Percentiles rank a stretch among this genome's conserved stretches.
phyloP scores from a whole-genome alignment of 441 rosid species.

The Corymbia calophylla region DNA sequence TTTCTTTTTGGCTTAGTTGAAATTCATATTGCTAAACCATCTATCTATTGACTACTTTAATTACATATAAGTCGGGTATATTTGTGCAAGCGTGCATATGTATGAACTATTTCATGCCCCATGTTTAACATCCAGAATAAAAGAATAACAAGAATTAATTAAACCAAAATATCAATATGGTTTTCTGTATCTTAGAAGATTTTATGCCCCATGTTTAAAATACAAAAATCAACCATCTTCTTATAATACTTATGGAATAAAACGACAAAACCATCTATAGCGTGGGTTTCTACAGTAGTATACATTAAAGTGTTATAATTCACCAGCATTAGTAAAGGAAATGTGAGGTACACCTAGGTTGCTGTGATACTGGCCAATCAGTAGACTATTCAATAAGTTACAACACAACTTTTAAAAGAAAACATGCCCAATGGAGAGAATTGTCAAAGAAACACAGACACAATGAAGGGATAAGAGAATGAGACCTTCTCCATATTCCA shows the following conservation, averaged over 20 bases:
- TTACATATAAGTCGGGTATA: neutral
- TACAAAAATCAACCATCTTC: neutral
- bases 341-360: neutral
- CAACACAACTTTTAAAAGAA: neutral
- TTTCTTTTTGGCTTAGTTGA: neutral
- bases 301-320: neutral
- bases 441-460: neutral
- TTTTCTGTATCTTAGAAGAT: neutral
- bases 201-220: neutral
- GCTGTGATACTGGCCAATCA: neutral
- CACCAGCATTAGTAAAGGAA: neutral
- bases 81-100: neutral
- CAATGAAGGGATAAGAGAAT: conserved; percentile 8
- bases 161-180: neutral
- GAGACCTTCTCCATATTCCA: conserved; percentile 98
- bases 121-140: neutral
- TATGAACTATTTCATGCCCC: neutral
- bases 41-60: neutral
- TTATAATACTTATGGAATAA: neutral
- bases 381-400: neutral
- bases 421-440: neutral
- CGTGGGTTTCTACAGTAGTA: neutral
- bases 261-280: neutral
- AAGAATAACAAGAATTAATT: neutral
- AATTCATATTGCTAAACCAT: neutral